Evolutionary conservation across 768 basidiomycete species (phyloP).

Genomic region (Suillus tomentosus): DNA sequence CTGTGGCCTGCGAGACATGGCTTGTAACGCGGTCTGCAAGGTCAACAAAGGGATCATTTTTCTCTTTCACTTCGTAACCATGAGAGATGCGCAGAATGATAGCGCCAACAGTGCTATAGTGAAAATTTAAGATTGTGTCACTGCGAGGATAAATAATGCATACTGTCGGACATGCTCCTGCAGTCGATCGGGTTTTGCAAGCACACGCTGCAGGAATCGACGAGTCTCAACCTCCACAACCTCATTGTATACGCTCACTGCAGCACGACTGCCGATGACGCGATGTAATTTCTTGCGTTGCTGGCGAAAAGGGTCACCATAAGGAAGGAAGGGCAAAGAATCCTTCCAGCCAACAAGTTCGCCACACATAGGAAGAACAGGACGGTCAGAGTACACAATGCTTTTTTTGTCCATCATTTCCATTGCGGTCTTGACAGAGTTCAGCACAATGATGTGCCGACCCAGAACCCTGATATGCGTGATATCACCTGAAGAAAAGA

Average conservation of each 20-base stretch:
- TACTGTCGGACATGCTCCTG: conserved; percentile 44
- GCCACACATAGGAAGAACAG: conserved; percentile 43
- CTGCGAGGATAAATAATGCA: conserved; percentile 10
- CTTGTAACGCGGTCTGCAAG: neutral
- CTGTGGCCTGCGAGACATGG: neutral
- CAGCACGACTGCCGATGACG: conserved; percentile 41
- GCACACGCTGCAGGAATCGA: conserved; percentile 42
- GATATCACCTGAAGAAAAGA: neutral
- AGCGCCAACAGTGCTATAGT: neutral
- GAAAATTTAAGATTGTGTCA: neutral
- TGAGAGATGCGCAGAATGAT: neutral
- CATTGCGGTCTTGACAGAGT: neutral
- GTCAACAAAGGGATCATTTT: neutral
- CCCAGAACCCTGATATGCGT: neutral
- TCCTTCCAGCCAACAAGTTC: conserved; percentile 36
- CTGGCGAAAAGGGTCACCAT: conserved; percentile 42
- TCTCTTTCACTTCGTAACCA: neutral
- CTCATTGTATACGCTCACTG: conserved; percentile 36
- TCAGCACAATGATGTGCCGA: neutral
- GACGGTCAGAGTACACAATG: conserved; percentile 58
- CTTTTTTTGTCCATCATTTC: neutral
- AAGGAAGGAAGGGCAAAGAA: conserved; percentile 39
- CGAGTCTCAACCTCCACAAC: conserved; percentile 44
- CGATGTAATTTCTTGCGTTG: conserved; percentile 44
- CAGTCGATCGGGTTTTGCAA: conserved; percentile 39